phyloP scores from a whole-genome alignment of 352 stramenopile species.

The Phytophthora cactorum region DNA sequence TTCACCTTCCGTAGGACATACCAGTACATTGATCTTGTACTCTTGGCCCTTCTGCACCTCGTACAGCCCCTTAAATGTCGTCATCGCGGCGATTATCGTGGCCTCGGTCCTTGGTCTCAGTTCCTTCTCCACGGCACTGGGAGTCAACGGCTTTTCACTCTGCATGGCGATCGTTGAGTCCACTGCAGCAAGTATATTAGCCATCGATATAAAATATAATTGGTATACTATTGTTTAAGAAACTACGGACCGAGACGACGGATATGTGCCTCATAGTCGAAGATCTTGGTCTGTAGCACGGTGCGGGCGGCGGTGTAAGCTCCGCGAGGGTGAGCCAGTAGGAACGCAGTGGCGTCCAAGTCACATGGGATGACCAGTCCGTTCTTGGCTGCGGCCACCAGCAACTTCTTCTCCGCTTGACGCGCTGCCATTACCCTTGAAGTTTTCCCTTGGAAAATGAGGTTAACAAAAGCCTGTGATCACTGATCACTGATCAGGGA shows the following conservation, averaged over 20 bases:
- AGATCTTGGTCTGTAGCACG: constrained; percentile 74
- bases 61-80: constrained; percentile 55
- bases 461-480: too few species aligned
- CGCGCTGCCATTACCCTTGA: constrained; percentile 6
- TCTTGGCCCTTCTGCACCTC: constrained; percentile 56
- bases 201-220: neutral
- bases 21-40: constrained; percentile 86
- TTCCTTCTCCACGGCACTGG: constrained; percentile 44
- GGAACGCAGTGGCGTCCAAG: constrained; percentile 66
- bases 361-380: constrained; percentile 68
- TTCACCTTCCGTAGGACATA: constrained; percentile 50
- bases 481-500: too few species aligned
- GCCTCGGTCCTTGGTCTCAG: constrained; percentile 63
- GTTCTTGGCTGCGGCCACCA: constrained; percentile 76
- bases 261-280: constrained; percentile 84
- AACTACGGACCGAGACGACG: constrained; percentile 63
- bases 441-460: too few species aligned
- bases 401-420: constrained; percentile 38
- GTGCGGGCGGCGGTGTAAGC: constrained; percentile 80
- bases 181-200: constrained; percentile 40
- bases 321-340: constrained; percentile 67
- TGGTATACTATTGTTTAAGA: neutral
- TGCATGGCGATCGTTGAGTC: constrained; percentile 79
- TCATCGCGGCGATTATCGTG: constrained; percentile 76
- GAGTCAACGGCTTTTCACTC: constrained; percentile 24